These are phyloP conservation scores for Pyrenochaeta sp. DNA, from an alignment of 2,329 filamentous ascomycete species.

Conservation along the genomic window DNA sequence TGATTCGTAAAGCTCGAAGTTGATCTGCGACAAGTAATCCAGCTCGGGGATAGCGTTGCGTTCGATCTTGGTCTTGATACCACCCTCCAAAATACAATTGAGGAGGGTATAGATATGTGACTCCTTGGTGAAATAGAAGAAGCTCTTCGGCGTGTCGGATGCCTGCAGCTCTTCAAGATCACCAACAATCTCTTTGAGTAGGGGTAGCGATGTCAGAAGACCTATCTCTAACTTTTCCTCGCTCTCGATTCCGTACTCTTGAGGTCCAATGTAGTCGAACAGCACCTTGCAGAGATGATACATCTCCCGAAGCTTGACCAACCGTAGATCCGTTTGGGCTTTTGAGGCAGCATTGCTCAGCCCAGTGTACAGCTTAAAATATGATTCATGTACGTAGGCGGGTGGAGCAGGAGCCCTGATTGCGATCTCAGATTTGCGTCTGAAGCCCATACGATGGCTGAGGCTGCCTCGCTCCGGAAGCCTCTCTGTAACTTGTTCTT, in stretches of 20 bases:
- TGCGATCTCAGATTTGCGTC: conserved; percentile 57
- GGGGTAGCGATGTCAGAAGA: conserved; percentile 86
- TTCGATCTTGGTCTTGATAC: conserved; percentile 95
- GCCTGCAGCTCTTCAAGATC: conserved; percentile 98
- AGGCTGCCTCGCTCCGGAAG: conserved; percentile 45
- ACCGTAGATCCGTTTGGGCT: conserved; percentile 80
- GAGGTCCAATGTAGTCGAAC: conserved; percentile 97
- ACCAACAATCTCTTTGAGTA: conserved; percentile 95
- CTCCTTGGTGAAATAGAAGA: conserved; percentile 99
- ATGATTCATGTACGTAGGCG: conserved; percentile 63
- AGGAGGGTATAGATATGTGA: conserved; percentile 98
- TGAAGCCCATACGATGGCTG: conserved; percentile 60
- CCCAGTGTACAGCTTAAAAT: conserved; percentile 90
- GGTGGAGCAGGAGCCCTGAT: conserved; percentile 31
- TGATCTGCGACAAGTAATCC: conserved; percentile 96
- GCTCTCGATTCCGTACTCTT: conserved; percentile 96
- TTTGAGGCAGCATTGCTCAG: conserved; percentile 66
- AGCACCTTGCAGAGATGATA: conserved; percentile 94
- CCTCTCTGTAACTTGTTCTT: conserved; percentile 51
- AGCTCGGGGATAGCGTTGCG: conserved; percentile 95
- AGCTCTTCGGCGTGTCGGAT: conserved; percentile 90
- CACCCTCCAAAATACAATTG: conserved; percentile 97
- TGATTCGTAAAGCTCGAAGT: conserved; percentile 96
- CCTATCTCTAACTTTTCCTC: conserved; percentile 99
- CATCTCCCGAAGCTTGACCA: conserved; percentile 88